phyloP scores from a whole-genome alignment of 2,329 filamentous ascomycete genomes.

The Zymoseptoria tritici region DNA sequence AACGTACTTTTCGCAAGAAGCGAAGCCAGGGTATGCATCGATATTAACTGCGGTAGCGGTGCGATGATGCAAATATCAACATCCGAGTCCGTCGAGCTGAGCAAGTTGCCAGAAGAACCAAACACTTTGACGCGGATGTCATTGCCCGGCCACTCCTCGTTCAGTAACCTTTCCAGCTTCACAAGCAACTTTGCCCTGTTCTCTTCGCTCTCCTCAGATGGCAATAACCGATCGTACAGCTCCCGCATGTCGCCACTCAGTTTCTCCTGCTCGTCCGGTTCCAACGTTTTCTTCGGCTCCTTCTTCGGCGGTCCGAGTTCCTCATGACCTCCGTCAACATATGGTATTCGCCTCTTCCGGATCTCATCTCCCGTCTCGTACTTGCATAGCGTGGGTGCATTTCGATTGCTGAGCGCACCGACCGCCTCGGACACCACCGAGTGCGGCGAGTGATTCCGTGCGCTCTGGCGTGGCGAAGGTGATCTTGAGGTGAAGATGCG shows the following conservation, averaged over 20 bases:
- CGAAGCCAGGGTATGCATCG: conserved; percentile 83
- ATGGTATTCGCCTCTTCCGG: conserved; percentile 80
- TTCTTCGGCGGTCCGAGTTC: conserved; percentile 62
- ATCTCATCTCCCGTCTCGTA: conserved; percentile 82
- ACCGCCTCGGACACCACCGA: conserved; percentile 88
- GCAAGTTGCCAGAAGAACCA: conserved; percentile 91
- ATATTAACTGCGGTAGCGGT: conserved; percentile 75
- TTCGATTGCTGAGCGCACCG: conserved; percentile 50
- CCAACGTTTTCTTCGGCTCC: conserved; percentile 61
- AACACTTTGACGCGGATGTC: conserved; percentile 89
- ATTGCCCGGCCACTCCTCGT: conserved; percentile 83
- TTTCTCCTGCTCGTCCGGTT: conserved; percentile 64
- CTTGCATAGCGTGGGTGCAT: conserved; percentile 61
- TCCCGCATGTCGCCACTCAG: conserved; percentile 77
- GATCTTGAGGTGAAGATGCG: conserved; percentile 71
- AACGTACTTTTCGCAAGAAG: conserved; percentile 74
- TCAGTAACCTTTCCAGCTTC: conserved; percentile 83
- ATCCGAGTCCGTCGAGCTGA: conserved; percentile 94
- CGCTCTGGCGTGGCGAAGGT: conserved; percentile 68
- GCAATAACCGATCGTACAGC: conserved; percentile 77
- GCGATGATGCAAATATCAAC: conserved; percentile 98
- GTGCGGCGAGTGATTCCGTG: conserved; percentile 74
- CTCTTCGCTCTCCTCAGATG: conserved; percentile 69
- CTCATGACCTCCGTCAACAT: conserved; percentile 71
- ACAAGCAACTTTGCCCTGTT: conserved; percentile 68